Conservation (phyloP, 805 yeast species). For the Komagataella phaffii region DNA sequence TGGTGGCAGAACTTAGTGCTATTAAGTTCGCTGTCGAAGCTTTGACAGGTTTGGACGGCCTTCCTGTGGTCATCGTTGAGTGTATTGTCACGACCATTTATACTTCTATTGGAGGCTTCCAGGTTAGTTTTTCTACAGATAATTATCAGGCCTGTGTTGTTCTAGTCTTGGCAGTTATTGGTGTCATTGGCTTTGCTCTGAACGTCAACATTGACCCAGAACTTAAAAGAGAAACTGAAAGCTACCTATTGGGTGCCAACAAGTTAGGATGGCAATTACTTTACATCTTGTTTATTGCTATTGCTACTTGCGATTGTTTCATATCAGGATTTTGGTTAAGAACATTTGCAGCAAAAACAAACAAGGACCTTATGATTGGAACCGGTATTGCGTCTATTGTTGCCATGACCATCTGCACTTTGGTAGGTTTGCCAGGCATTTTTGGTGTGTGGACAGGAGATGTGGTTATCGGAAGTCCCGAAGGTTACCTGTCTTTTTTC, state of each 20-base stretch:
- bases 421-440: conserved; percentile 76
- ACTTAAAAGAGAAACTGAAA: conserved; percentile 44
- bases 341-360: conserved; percentile 76
- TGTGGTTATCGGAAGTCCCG: conserved; percentile 33
- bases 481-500: conserved; percentile 61
- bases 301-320: conserved; percentile 81
- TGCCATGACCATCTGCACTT: conserved; percentile 45
- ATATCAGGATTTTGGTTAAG: conserved; percentile 90
- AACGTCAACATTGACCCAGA: conserved; percentile 51
- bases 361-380: conserved; percentile 65
- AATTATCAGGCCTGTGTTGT: conserved; percentile 73
- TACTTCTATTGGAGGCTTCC: conserved; percentile 82
- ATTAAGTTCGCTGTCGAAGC: conserved; percentile 65
- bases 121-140: conserved; percentile 79
- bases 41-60: conserved; percentile 64
- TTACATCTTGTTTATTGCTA: conserved; percentile 75
- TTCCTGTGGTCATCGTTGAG: conserved; percentile 74
- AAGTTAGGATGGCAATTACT: conserved; percentile 82
- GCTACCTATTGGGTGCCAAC: conserved; percentile 51
- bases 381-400: conserved; percentile 63
- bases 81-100: conserved; percentile 80
- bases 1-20: conserved; percentile 81
- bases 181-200: conserved; percentile 68
- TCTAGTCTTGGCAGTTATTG: conserved; percentile 49
- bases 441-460: conserved; percentile 86